Percentiles rank a stretch among this genome's conserved stretches.
phyloP scores from a whole-genome alignment of 345 rosid species.

The Durio zibethinus region DNA sequence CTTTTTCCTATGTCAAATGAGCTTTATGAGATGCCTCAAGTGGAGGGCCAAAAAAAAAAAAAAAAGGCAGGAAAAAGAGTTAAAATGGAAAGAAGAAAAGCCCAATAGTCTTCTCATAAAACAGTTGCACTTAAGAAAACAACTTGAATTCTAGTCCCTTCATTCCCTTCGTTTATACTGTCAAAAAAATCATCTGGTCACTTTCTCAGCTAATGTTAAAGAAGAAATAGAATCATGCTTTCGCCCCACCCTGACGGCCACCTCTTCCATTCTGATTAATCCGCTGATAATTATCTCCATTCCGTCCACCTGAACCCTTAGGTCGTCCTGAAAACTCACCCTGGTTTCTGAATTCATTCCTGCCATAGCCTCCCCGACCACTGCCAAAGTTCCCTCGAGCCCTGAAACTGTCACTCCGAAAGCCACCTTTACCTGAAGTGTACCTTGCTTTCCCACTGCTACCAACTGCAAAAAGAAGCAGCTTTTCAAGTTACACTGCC shows the following conservation, averaged over 20 bases:
- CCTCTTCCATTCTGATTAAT: slow-evolving; percentile 54
- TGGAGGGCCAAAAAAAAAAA: not conserved
- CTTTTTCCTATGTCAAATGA: slow-evolving; percentile 18
- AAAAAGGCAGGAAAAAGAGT: not conserved
- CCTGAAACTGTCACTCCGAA: slow-evolving; percentile 47
- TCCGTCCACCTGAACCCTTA: slow-evolving; percentile 51
- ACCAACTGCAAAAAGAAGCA: slow-evolving; percentile 25
- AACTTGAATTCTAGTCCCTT: slow-evolving; percentile 20
- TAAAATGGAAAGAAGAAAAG: not conserved
- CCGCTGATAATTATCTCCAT: slow-evolving; percentile 52
- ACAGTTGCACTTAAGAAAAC: slow-evolving; percentile 15
- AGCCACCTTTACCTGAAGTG: slow-evolving; percentile 40
- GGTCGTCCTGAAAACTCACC: slow-evolving; percentile 65
- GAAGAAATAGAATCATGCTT: slow-evolving; percentile 27
- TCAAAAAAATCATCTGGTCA: slow-evolving; percentile 33
- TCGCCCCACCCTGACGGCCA: slow-evolving; percentile 40
- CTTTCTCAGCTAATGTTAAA: slow-evolving; percentile 6
- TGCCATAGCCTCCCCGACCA: slow-evolving; percentile 41
- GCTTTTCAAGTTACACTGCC: not conserved
- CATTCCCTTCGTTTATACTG: slow-evolving; percentile 22
- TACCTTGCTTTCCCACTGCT: slow-evolving; percentile 35
- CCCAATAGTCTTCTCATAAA: slow-evolving; percentile 15
- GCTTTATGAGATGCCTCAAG: slow-evolving; percentile 29
- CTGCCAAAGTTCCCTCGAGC: slow-evolving; percentile 43
- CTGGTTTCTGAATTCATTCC: slow-evolving; percentile 60